Percentiles rank a stretch among this genome's conserved stretches.
phyloP scores from a whole-genome alignment of 2,329 filamentous ascomycete species.

The Talaromyces atroroseus region DNA sequence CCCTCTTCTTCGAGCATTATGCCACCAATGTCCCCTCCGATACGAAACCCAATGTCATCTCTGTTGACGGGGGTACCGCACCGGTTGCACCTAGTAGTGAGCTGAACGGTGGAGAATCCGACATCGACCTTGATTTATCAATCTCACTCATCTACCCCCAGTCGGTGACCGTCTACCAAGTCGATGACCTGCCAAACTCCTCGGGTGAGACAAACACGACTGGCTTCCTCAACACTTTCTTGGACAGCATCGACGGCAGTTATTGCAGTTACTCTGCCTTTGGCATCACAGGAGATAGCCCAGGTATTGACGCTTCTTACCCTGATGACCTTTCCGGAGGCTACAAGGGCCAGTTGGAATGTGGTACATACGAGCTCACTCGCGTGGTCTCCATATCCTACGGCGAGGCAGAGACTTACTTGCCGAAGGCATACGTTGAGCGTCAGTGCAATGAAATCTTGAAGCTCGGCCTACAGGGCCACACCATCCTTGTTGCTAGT shows the following conservation, averaged over 20 bases:
- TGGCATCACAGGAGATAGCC: constrained; percentile 6
- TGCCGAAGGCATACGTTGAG: constrained; percentile 51
- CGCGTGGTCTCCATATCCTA: constrained; percentile 56
- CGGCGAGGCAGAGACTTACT: constrained; percentile 49
- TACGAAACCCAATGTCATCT: constrained; percentile 9
- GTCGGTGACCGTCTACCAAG: constrained; percentile 7
- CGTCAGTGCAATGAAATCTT: constrained; percentile 44
- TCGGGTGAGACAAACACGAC: neutral
- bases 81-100: neutral
- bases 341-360: constrained; percentile 4
- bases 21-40: constrained; percentile 1
- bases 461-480: constrained; percentile 43
- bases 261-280: constrained; percentile 8
- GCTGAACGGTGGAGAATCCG: constrained; percentile 11
- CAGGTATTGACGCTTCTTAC: constrained; percentile 4
- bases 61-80: constrained; percentile 9
- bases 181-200: constrained; percentile 8
- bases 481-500: constrained; percentile 28
- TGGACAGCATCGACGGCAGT: constrained; percentile 10
- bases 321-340: constrained; percentile 3
- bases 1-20: constrained; percentile 9
- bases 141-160: constrained; percentile 9
- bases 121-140: constrained; percentile 9
- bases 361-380: constrained; percentile 36
- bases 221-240: constrained; percentile 10